phyloP scores from a whole-genome alignment of 2,329 filamentous ascomycete genomes.

The Harringtonia aguacate region DNA sequence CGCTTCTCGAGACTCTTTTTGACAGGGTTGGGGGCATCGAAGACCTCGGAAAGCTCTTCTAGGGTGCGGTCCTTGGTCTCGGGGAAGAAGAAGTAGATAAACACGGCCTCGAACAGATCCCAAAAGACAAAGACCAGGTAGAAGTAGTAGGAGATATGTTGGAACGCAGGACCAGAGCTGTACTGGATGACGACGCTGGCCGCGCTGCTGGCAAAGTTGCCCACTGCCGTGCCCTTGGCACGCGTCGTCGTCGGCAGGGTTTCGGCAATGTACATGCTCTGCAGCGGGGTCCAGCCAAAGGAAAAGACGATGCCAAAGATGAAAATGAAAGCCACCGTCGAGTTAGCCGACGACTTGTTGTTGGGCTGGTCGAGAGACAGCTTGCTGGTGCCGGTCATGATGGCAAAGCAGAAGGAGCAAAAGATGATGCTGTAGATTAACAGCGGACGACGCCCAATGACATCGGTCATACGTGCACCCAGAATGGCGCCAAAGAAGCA shows the following conservation, averaged over 20 bases:
- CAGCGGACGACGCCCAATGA: constrained; percentile 43
- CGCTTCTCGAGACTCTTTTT: constrained; percentile 11
- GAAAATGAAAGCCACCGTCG: constrained; percentile 9
- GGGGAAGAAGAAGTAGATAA: constrained; percentile 36
- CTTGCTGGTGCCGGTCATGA: constrained; percentile 38
- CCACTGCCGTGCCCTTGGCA: constrained; percentile 10
- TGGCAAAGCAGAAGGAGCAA: constrained; percentile 33
- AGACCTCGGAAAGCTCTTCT: constrained; percentile 8
- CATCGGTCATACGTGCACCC: constrained; percentile 45
- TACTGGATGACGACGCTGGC: constrained; percentile 32
- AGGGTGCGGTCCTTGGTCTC: constrained; percentile 15
- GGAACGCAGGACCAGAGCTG: constrained; percentile 24
- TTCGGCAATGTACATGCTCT: constrained; percentile 11
- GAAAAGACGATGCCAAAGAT: constrained; percentile 10
- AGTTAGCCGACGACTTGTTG: constrained; percentile 5
- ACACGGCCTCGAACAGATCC: constrained; percentile 25
- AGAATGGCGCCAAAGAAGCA: constrained; percentile 39
- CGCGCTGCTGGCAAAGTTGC: constrained; percentile 7
- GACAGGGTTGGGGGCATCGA: constrained; percentile 8
- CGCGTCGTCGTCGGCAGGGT: constrained; percentile 8
- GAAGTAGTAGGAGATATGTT: constrained; percentile 28
- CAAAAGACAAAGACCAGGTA: constrained; percentile 32
- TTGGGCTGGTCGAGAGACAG: constrained; percentile 19
- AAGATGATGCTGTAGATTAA: constrained; percentile 36
- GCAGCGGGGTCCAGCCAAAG: constrained; percentile 8